A percentile compares a stretch with the other conserved stretches of the same genome.
phyloP scores from a whole-genome alignment of 257 asterid species.

The Petunia secreta region DNA sequence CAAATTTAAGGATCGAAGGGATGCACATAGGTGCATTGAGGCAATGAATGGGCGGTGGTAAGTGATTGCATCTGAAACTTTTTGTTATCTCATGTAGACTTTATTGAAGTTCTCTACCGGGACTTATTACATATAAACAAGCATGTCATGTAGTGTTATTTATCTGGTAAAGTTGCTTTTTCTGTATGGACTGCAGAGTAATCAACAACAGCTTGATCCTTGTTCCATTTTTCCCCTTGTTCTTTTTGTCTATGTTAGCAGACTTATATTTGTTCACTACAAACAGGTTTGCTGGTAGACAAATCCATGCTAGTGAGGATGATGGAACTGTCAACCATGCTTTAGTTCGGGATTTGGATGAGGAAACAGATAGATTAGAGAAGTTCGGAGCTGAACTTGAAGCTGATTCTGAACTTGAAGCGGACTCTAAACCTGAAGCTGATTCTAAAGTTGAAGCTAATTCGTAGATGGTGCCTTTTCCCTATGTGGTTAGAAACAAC shows the following conservation, averaged over 20 bases:
- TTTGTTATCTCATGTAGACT: not conserved
- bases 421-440: constrained; percentile 77
- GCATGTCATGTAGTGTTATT: not conserved
- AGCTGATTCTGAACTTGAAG: constrained; percentile 80
- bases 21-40: constrained; percentile 89
- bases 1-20: constrained; percentile 73
- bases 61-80: constrained; percentile 15
- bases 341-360: constrained; percentile 77
- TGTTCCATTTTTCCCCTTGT: not conserved
- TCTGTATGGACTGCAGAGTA: not conserved
- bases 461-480: constrained; percentile 5
- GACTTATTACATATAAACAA: not conserved
- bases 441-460: constrained; percentile 81
- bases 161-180: not conserved
- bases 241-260: not conserved
- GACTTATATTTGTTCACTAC: constrained; percentile 9
- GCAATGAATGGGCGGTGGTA: constrained; percentile 95
- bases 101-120: not conserved
- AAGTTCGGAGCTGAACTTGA: constrained; percentile 92
- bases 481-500: constrained; percentile 13
- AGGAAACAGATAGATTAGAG: constrained; percentile 85
- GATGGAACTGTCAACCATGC: constrained; percentile 86
- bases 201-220: constrained; percentile 3
- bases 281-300: constrained; percentile 81
- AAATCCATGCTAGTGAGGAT: constrained; percentile 75